Percentiles rank a stretch among this genome's conserved stretches.
Evolutionary conservation across 352 stramenopile species (phyloP).

Genomic region (Pythium monospermum): DNA sequence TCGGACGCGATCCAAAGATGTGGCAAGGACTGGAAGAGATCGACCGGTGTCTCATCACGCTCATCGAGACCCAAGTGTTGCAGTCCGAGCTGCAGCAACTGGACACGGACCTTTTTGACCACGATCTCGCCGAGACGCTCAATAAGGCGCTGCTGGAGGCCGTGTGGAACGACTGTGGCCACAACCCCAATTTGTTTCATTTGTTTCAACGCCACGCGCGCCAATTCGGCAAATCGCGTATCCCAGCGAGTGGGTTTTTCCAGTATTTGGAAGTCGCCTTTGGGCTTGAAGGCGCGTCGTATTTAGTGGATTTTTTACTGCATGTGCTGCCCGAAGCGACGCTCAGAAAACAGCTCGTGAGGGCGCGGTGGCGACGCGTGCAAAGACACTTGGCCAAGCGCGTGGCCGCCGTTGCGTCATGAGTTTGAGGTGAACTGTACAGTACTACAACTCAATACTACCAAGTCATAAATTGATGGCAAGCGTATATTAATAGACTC

Average conservation of each 20-base stretch:
- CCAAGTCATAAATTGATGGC: too few species aligned
- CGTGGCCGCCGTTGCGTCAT: slow-evolving; percentile 22
- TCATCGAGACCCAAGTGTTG: slow-evolving; percentile 46
- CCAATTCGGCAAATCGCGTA: slow-evolving; percentile 66
- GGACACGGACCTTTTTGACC: slow-evolving; percentile 49
- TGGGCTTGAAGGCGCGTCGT: slow-evolving; percentile 57
- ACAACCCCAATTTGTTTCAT: slow-evolving; percentile 81
- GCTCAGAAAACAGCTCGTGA: slow-evolving; percentile 56
- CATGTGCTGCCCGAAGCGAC: slow-evolving; percentile 67
- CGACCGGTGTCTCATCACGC: slow-evolving; percentile 55
- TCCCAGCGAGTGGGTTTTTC: slow-evolving; percentile 52
- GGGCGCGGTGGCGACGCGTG: slow-evolving; percentile 64
- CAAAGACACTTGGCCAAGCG: slow-evolving; percentile 54
- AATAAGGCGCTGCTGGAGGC: slow-evolving; percentile 74
- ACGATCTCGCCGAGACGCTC: slow-evolving; percentile 55
- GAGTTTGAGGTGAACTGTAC: too few species aligned
- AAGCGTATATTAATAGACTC: neutral
- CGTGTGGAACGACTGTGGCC: slow-evolving; percentile 80
- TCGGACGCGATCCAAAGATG: slow-evolving; percentile 2
- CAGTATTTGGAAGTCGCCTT: slow-evolving; percentile 83
- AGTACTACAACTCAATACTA: too few species aligned
- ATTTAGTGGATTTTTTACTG: slow-evolving; percentile 80
- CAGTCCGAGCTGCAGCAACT: slow-evolving; percentile 31
- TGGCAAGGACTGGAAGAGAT: slow-evolving; percentile 77
- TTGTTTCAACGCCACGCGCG: slow-evolving; percentile 75